These are phyloP conservation scores for Myxozyma neotropica DNA, from an alignment of 805 yeast genomes.

Conservation along the genomic window DNA sequence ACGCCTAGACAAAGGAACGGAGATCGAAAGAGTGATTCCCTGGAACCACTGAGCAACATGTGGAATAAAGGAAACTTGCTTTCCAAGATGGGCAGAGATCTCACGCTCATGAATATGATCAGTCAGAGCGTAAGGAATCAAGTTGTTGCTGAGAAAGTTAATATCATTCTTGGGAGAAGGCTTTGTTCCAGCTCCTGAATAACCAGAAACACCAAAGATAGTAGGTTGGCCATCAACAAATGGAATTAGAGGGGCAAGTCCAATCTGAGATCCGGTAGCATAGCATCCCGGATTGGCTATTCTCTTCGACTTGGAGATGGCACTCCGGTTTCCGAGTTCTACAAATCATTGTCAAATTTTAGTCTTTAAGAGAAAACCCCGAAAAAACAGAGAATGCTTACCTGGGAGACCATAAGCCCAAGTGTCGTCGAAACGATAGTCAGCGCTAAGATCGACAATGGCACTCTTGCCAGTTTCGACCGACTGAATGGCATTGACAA, in stretches of 20 bases:
- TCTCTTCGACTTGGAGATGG: conserved; percentile 70
- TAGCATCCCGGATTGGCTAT: conserved; percentile 98
- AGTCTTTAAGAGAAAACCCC: not conserved
- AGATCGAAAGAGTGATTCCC: conserved; percentile 91
- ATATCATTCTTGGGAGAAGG: conserved; percentile 95
- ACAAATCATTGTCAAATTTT: not conserved
- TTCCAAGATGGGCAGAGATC: conserved; percentile 77
- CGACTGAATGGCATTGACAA: conserved; percentile 48
- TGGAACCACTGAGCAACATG: conserved; percentile 98
- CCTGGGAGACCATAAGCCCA: conserved; percentile 93
- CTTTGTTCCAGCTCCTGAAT: conserved; percentile 99
- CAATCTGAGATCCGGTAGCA: conserved; percentile 97
- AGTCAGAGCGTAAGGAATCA: conserved; percentile 93
- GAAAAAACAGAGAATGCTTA: not conserved
- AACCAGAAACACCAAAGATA: conserved; percentile 94
- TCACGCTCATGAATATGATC: conserved; percentile 97
- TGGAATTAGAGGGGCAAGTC: conserved; percentile 78
- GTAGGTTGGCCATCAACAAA: conserved; percentile 72
- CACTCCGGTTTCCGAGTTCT: conserved; percentile 72
- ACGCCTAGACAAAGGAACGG: conserved; percentile 71
- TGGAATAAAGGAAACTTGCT: conserved; percentile 84
- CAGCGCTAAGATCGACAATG: conserved; percentile 92
- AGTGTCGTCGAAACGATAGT: conserved; percentile 88
- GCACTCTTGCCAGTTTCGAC: conserved; percentile 67
- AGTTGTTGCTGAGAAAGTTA: conserved; percentile 70